phyloP scores from a whole-genome alignment of 2,329 filamentous ascomycete genomes.

The Epichloe uncinata region DNA sequence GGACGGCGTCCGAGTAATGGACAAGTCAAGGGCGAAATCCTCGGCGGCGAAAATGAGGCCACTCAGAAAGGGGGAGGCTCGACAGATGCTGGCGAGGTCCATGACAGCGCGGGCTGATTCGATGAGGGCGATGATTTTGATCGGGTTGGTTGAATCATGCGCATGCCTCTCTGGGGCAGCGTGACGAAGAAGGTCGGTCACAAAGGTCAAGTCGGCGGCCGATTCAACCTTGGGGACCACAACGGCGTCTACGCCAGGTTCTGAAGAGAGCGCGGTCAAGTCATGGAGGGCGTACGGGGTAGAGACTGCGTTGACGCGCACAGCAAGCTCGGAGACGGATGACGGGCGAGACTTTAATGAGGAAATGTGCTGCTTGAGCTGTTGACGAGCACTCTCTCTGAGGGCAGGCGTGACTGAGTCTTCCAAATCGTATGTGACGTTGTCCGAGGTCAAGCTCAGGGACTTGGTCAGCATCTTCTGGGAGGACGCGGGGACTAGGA shows the following conservation, averaged over 20 bases:
- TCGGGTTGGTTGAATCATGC: conserved; percentile 27
- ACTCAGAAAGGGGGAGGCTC: conserved; percentile 57
- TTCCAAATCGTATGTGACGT: conserved; percentile 86
- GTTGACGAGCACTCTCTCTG: conserved; percentile 57
- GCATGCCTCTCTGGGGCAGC: conserved; percentile 41
- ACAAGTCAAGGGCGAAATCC: conserved; percentile 84
- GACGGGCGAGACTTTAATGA: conserved; percentile 39
- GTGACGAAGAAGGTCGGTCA: conserved; percentile 45
- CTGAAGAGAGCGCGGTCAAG: conserved; percentile 35
- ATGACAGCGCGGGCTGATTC: conserved; percentile 69
- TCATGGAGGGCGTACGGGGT: conserved; percentile 60
- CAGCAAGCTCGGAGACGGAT: conserved; percentile 62
- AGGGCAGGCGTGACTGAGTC: conserved; percentile 74
- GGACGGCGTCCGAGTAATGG: conserved; percentile 66
- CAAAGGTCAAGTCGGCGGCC: conserved; percentile 57
- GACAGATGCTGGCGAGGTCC: conserved; percentile 62
- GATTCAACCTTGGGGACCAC: conserved; percentile 85
- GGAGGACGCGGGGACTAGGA: conserved; percentile 72
- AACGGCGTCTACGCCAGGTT: conserved; percentile 57
- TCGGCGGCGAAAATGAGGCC: conserved; percentile 89
- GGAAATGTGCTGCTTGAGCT: conserved; percentile 39
- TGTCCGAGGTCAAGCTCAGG: conserved; percentile 61
- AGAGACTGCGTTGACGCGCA: conserved; percentile 80
- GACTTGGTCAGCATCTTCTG: conserved; percentile 82
- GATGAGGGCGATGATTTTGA: conserved; percentile 60